These are phyloP conservation scores for Globisporangium nagaii DNA, from an alignment of 352 stramenopile genomes.

Conservation along the genomic window DNA sequence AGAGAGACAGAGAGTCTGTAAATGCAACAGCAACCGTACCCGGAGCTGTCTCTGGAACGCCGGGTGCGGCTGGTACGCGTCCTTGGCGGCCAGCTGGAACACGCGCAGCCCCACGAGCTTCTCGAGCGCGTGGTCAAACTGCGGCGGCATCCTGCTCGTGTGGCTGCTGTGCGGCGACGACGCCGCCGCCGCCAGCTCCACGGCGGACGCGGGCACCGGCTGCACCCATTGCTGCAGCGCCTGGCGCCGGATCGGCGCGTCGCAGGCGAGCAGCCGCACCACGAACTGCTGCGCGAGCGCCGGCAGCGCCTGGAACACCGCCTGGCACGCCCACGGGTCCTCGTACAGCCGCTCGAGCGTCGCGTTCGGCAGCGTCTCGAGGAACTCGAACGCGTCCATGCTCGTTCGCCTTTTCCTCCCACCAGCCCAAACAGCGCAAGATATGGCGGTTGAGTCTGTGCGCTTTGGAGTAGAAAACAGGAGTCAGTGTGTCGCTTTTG, in stretches of 20 bases:
- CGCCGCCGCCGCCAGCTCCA: neutral
- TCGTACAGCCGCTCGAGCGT: slow-evolving; percentile 79
- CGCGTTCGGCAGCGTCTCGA: slow-evolving; percentile 69
- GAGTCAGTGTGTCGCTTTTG: no score
- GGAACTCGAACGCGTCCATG: slow-evolving; percentile 88
- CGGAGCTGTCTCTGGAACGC: slow-evolving; percentile 62
- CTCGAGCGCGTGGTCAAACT: slow-evolving; percentile 47
- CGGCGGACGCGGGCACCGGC: slow-evolving; percentile 14
- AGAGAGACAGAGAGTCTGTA: neutral
- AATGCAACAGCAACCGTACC: slow-evolving; percentile 19
- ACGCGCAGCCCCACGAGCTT: slow-evolving; percentile 56
- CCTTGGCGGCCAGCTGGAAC: slow-evolving; percentile 32
- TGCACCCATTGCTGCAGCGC: slow-evolving; percentile 72
- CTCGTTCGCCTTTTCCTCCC: neutral
- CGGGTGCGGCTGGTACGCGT: slow-evolving; percentile 37
- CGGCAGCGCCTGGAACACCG: slow-evolving; percentile 83
- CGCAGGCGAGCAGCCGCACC: slow-evolving; percentile 77
- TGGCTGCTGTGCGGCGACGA: slow-evolving; percentile 3
- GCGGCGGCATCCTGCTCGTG: slow-evolving; percentile 30
- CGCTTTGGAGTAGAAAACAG: no score
- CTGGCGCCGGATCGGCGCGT: slow-evolving; percentile 34
- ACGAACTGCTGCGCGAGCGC: slow-evolving; percentile 88
- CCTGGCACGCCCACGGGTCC: slow-evolving; percentile 86
- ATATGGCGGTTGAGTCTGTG: no score
- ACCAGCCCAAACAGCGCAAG: no score